These are phyloP conservation scores for Acanthamoeba rhysodes DNA, from an alignment of 208 protist genomes.

Conservation along the genomic window DNA sequence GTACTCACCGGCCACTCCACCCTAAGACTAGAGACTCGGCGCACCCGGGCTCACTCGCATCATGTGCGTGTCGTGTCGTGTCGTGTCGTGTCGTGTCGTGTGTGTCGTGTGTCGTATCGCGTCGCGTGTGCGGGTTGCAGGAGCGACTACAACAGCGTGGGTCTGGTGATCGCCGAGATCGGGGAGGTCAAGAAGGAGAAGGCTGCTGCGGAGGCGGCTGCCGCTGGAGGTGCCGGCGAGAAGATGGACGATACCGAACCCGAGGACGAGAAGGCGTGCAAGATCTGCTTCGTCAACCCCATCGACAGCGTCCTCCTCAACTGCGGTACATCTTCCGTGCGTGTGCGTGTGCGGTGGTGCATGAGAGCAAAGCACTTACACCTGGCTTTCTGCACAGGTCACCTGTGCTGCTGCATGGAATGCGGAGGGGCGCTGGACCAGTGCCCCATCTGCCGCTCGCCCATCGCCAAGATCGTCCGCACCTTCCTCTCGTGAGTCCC, in stretches of 20 bases:
- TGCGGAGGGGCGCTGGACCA: slow-evolving; percentile 16
- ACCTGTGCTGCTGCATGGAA: slow-evolving; percentile 45
- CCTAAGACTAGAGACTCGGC: too few species aligned
- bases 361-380: neutral
- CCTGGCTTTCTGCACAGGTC: neutral
- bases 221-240: neutral
- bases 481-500: slow-evolving; percentile 16
- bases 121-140: neutral
- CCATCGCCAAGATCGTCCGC: slow-evolving; percentile 27
- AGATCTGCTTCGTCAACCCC: slow-evolving; percentile 33
- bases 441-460: slow-evolving; percentile 21
- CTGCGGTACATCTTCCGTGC: neutral
- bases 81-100: neutral
- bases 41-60: neutral
- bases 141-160: slow-evolving; percentile 44
- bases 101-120: neutral
- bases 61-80: too few species aligned
- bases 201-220: neutral
- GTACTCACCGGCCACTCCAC: neutral
- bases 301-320: slow-evolving; percentile 48
- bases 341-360: neutral
- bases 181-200: slow-evolving; percentile 37
- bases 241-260: neutral
- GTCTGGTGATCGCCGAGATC: slow-evolving; percentile 39
- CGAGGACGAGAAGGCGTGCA: slow-evolving; percentile 45